Evolutionary conservation across 345 rosid species (phyloP).

Genomic region (Aethionema arabicum): DNA sequence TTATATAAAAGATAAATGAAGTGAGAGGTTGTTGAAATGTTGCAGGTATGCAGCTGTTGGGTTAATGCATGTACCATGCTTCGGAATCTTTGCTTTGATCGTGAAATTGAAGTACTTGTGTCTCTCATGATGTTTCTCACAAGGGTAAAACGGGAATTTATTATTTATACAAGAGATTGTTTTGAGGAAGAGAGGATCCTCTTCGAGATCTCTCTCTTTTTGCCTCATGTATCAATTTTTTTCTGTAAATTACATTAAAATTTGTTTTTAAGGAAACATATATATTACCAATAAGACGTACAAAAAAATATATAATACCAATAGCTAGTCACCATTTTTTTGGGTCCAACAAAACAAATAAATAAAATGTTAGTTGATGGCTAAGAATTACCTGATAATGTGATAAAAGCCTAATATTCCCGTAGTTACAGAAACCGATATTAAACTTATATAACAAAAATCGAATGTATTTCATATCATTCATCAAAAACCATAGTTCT

Average conservation of each 20-base stretch:
- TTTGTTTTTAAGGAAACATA: slow-evolving; percentile 13
- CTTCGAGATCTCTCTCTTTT: slow-evolving; percentile 1
- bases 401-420: too few relatives aligned
- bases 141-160: slow-evolving; percentile 12
- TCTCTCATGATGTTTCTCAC: slow-evolving; percentile 47
- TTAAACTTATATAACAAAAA: too few relatives aligned
- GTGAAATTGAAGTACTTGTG: slow-evolving; percentile 46
- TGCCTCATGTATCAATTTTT: slow-evolving; percentile 4
- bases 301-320: not conserved
- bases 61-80: slow-evolving; percentile 59
- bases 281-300: too few relatives aligned
- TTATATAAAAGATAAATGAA: too few relatives aligned
- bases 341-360: not conserved
- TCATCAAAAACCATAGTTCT: too few relatives aligned
- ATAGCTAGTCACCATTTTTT: slow-evolving; percentile 12
- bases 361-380: not conserved
- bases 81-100: slow-evolving; percentile 49
- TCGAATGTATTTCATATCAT: too few relatives aligned
- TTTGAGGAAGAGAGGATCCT: not conserved
- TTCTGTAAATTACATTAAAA: slow-evolving; percentile 31
- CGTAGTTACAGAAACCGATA: too few relatives aligned
- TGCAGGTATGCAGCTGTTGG: slow-evolving; percentile 56
- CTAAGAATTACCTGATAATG: too few relatives aligned
- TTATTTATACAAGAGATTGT: slow-evolving; percentile 3
- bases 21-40: not conserved